A percentile compares a stretch with the other conserved stretches of the same genome.
Conservation (phyloP, 225 moss, liverwort and hornwort species). For the Pseudoscleropodium purum region DNA sequence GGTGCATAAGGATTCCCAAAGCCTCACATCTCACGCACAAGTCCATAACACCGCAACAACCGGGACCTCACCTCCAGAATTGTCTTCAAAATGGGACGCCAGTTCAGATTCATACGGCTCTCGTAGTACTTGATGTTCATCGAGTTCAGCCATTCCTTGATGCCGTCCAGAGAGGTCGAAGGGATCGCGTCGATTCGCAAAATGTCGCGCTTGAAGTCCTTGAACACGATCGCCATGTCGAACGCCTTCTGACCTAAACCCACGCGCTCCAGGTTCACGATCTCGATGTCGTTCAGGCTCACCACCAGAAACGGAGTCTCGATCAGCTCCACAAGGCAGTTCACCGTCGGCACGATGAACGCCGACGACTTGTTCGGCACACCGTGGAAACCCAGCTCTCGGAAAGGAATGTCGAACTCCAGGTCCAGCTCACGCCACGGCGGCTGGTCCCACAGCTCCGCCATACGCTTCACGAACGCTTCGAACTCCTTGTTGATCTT, state of each 20-base stretch:
- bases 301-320: slow-evolving; percentile 95
- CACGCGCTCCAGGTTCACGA: slow-evolving; percentile 94
- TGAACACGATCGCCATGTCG: slow-evolving; percentile 98
- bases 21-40: background rate
- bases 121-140: slow-evolving; percentile 99
- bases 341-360: slow-evolving; percentile 96
- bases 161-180: slow-evolving; percentile 84
- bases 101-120: slow-evolving; percentile 98
- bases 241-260: slow-evolving; percentile 98
- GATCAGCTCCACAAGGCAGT: slow-evolving; percentile 92
- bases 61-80: slow-evolving; percentile 57
- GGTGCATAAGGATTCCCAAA: no score
- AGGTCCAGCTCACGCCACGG: slow-evolving; percentile 93
- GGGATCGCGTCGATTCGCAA: slow-evolving; percentile 96
- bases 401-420: slow-evolving; percentile 94
- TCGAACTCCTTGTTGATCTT: slow-evolving; percentile 99
- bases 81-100: slow-evolving; percentile 95
- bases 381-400: slow-evolving; percentile 97
- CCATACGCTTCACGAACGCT: slow-evolving; percentile 87
- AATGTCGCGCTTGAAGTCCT: slow-evolving; percentile 96
- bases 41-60: no score
- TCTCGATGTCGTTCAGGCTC: slow-evolving; percentile 95
- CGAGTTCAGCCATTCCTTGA: slow-evolving; percentile 99
- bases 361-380: slow-evolving; percentile 98
- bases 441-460: slow-evolving; percentile 93